Conservation (phyloP, 2,329 filamentous ascomycete species). For the Colletotrichum agaves region DNA sequence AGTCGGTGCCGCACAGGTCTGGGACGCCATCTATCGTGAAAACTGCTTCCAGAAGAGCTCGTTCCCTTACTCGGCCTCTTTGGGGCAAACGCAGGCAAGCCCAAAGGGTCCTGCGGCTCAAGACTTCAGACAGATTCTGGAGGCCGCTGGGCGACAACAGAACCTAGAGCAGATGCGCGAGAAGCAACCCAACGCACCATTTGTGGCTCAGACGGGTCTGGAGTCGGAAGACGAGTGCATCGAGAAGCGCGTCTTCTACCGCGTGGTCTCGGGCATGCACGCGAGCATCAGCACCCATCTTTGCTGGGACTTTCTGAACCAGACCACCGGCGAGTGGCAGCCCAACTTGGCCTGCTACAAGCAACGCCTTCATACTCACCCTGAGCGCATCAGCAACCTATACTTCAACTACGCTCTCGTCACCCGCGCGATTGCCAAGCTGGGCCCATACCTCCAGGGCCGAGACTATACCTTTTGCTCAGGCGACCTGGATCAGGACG, state of each 20-base stretch:
- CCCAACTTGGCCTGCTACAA: slow-evolving; percentile 93
- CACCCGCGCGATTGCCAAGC: slow-evolving; percentile 89
- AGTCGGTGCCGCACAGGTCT: slow-evolving; percentile 86
- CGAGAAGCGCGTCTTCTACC: slow-evolving; percentile 98
- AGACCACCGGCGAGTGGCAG: slow-evolving; percentile 92
- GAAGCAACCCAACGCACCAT: slow-evolving; percentile 64
- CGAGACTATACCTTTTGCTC: slow-evolving; percentile 88
- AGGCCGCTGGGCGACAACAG: slow-evolving; percentile 68
- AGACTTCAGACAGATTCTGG: slow-evolving; percentile 71
- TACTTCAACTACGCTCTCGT: slow-evolving; percentile 99
- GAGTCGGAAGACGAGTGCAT: slow-evolving; percentile 92
- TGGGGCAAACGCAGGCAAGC: slow-evolving; percentile 56
- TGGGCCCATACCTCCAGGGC: slow-evolving; percentile 78
- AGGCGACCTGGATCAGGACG: slow-evolving; percentile 83
- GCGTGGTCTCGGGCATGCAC: slow-evolving; percentile 96
- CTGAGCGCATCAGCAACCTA: slow-evolving; percentile 94
- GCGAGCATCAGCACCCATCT: slow-evolving; percentile 96
- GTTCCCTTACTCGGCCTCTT: slow-evolving; percentile 67
- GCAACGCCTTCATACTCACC: slow-evolving; percentile 81
- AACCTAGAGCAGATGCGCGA: slow-evolving; percentile 70
- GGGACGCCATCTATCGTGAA: slow-evolving; percentile 96
- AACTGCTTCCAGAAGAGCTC: slow-evolving; percentile 88
- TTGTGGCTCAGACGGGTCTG: slow-evolving; percentile 71
- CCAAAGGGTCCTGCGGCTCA: slow-evolving; percentile 64
- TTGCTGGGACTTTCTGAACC: slow-evolving; percentile 96